phyloP scores from a whole-genome alignment of 1,284 basidiomycete species.

The Sporisorium graminicola region DNA sequence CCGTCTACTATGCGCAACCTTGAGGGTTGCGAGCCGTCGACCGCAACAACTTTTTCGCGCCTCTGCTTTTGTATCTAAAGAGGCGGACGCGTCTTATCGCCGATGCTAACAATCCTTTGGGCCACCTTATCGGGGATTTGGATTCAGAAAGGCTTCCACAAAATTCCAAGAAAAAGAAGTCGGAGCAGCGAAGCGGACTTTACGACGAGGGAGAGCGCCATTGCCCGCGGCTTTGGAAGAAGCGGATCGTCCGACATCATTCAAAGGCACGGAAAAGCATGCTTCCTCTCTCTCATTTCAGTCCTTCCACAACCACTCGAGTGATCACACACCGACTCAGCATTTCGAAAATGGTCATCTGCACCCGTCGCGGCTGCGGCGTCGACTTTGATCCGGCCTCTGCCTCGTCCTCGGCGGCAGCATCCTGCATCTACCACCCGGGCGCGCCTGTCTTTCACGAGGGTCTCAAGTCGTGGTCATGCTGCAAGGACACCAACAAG shows the following conservation, averaged over 20 bases:
- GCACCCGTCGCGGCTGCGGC: slow-evolving; percentile 66
- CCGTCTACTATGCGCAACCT: not conserved
- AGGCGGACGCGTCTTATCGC: slow-evolving; percentile 19
- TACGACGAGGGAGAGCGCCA: not conserved
- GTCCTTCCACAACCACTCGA: too few species aligned
- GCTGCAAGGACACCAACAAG: slow-evolving; percentile 68
- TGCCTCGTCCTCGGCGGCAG: slow-evolving; percentile 8
- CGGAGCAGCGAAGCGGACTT: not conserved
- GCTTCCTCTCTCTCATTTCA: not conserved
- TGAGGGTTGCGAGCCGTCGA: not conserved
- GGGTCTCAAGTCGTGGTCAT: slow-evolving; percentile 69
- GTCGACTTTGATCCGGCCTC: slow-evolving; percentile 49
- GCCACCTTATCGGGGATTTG: slow-evolving; percentile 20
- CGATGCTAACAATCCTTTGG: too few species aligned
- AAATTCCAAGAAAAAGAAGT: slow-evolving; percentile 27
- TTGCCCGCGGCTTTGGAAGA: not conserved
- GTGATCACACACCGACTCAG: not conserved
- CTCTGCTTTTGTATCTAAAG: too few species aligned
- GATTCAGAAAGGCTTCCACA: slow-evolving; percentile 15
- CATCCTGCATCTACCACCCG: slow-evolving; percentile 62
- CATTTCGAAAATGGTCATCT: slow-evolving; percentile 59
- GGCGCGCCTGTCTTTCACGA: slow-evolving; percentile 69
- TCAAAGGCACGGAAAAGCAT: not conserved
- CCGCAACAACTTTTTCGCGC: not conserved
- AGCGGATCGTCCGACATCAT: slow-evolving; percentile 33